phyloP scores from a whole-genome alignment of 306 rosid species.

The Potentilla sterilis region DNA sequence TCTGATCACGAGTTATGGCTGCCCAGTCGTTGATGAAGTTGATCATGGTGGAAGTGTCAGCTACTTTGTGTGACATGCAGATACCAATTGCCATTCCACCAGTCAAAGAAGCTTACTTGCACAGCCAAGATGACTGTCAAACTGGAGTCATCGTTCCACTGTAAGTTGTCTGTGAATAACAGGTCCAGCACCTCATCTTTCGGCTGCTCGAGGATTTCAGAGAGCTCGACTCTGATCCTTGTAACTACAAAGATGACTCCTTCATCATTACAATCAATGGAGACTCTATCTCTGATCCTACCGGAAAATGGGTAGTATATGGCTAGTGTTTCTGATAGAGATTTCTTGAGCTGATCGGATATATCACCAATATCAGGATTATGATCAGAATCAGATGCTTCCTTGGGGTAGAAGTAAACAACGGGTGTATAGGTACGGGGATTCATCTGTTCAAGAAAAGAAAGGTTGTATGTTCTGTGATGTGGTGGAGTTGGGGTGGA shows the following conservation, averaged over 20 bases:
- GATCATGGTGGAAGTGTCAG: slow-evolving; percentile 36
- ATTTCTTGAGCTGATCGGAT: slow-evolving; percentile 32
- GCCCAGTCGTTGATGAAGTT: slow-evolving; percentile 54
- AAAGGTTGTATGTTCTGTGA: slow-evolving; percentile 27
- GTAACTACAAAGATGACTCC: slow-evolving; percentile 45
- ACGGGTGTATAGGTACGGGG: slow-evolving; percentile 28
- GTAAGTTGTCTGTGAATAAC: neutral
- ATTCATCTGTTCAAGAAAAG: slow-evolving; percentile 34
- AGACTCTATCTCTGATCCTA: slow-evolving; percentile 27
- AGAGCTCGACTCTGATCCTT: slow-evolving; percentile 17
- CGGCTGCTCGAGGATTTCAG: slow-evolving; percentile 32
- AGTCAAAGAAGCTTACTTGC: neutral
- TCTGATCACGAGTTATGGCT: slow-evolving; percentile 13
- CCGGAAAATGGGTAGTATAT: slow-evolving; percentile 57
- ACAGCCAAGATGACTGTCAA: neutral
- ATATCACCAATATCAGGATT: neutral
- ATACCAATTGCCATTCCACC: slow-evolving; percentile 12
- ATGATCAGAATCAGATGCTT: neutral
- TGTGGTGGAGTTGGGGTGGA: slow-evolving; percentile 43
- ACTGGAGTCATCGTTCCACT: neutral
- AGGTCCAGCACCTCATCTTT: neutral
- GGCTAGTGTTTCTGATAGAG: slow-evolving; percentile 34
- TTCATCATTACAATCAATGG: slow-evolving; percentile 52
- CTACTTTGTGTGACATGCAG: slow-evolving; percentile 48
- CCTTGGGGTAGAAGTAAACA: slow-evolving; percentile 40